A percentile compares a stretch with the other conserved stretches of the same genome.
These are phyloP conservation scores for Scytalidium lignicola DNA, from an alignment of 2,329 filamentous ascomycete species.

Conservation along the genomic window DNA sequence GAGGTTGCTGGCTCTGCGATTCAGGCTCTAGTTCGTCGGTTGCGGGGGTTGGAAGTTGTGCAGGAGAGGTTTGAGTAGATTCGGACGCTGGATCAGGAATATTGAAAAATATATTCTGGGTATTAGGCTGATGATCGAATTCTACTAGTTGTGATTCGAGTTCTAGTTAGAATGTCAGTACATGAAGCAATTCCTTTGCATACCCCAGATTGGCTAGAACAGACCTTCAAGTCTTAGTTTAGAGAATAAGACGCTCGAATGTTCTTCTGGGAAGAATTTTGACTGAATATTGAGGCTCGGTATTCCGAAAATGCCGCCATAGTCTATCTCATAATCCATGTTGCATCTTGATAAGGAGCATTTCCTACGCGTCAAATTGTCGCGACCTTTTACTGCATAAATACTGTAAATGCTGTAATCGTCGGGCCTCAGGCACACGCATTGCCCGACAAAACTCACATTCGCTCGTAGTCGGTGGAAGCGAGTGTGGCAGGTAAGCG, in stretches of 20 bases:
- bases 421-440: no score
- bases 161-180: constrained; percentile 17
- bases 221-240: constrained; percentile 24
- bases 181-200: not conserved
- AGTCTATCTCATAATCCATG: constrained; percentile 32
- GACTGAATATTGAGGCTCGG: constrained; percentile 56
- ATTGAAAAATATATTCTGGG: constrained; percentile 22
- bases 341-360: constrained; percentile 11
- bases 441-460: no score
- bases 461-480: no score
- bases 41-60: constrained; percentile 5
- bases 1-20: constrained; percentile 15
- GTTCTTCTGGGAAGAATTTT: constrained; percentile 34
- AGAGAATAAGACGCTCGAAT: constrained; percentile 27
- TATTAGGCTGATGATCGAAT: constrained; percentile 10
- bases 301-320: constrained; percentile 55
- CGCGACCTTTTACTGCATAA: no score
- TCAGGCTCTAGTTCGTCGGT: constrained; percentile 1
- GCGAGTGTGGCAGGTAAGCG: no score
- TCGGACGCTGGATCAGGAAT: constrained; percentile 22
- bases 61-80: constrained; percentile 7
- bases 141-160: constrained; percentile 20
- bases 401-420: no score
- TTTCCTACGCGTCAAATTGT: not conserved
- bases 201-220: not conserved